Base-by-base conservation (phyloP, 2,329 filamentous ascomycete species). In the Diaporthe helianthi region DNA sequence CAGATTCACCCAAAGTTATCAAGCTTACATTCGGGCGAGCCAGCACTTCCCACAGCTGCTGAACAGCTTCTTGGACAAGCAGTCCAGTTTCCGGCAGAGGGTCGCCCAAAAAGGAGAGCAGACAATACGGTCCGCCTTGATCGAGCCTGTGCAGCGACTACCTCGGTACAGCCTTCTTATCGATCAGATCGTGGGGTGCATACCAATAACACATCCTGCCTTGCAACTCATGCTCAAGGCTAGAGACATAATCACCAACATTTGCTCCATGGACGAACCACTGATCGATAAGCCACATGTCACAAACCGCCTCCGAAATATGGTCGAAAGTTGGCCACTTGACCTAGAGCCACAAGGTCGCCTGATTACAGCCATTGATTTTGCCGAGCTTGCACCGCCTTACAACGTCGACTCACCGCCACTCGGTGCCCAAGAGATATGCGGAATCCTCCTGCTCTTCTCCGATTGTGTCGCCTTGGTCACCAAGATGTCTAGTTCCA, bases 101-200 rank as follows among this genome's bases (percentile, higher is more conserved):
- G 89, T 98, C 3, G 89, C 93, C 65, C 89, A 94, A 72, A 92
- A 92, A 2, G 95, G 96, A 67, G 96, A 98, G 78, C 96, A 99
- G 81, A 88, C 90, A 69, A 87, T 98, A 66, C 94, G 93, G 60
- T 98, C 96, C 4, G 87, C 96, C 72, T 86, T 99, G 67, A 99
- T 99, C 78, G 96, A 99, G 80, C 96, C 96, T 2, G 94, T 99
- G 0, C 96, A 99, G 79, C 88, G 96, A 65, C 86, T 99, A 65
- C 96, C 96, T 31, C 91, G 96, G 31, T 99, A 99, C 81, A 98
- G 93, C 76, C 84, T 99, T 44, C 91, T 98, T 76, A 98, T 99
- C 75, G 96, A 99, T 81, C 94, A 97, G 76, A 98, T 99, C 76
- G 88, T 96, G 58, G 90, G 91, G 73, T 94, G 92, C 71, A 86